Percentiles rank a stretch among this genome's conserved stretches.
Evolutionary conservation across 495 filamentous ascomycete genomes (phyloP).

Genomic region (Haplographium delicatum): DNA sequence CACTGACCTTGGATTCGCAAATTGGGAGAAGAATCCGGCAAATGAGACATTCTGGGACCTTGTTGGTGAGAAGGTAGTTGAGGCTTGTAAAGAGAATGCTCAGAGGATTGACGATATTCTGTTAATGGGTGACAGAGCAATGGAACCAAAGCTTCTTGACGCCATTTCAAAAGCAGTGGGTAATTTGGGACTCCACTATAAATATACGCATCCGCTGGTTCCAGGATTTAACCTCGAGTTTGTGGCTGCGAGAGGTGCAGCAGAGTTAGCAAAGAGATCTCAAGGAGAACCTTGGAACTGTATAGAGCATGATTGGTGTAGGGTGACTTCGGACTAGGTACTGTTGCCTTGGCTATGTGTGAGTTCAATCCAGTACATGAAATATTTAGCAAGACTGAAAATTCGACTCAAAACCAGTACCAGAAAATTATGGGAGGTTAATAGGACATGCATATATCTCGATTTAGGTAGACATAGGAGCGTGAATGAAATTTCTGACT

Average conservation of each 20-base stretch:
- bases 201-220: background rate
- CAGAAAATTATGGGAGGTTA: too few species aligned
- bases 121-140: slow-evolving; percentile 8
- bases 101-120: too few species aligned
- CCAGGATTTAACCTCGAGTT: slow-evolving; percentile 4
- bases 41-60: background rate
- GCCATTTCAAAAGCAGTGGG: slow-evolving; percentile 8
- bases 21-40: background rate
- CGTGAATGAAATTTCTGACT: too few species aligned
- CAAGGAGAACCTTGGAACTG: background rate
- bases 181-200: background rate
- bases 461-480: too few species aligned
- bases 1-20: background rate
- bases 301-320: slow-evolving; percentile 9
- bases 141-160: slow-evolving; percentile 8
- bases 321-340: too few species aligned
- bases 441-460: too few species aligned
- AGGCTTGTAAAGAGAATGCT: background rate
- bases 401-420: too few species aligned
- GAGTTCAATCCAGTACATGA: too few species aligned
- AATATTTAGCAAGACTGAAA: too few species aligned
- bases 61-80: background rate
- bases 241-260: slow-evolving; percentile 10
- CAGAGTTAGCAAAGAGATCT: slow-evolving; percentile 9
- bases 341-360: too few species aligned